These are phyloP conservation scores for Cenococcum geophilum DNA, from an alignment of 495 filamentous ascomycete species.

Conservation along the genomic window DNA sequence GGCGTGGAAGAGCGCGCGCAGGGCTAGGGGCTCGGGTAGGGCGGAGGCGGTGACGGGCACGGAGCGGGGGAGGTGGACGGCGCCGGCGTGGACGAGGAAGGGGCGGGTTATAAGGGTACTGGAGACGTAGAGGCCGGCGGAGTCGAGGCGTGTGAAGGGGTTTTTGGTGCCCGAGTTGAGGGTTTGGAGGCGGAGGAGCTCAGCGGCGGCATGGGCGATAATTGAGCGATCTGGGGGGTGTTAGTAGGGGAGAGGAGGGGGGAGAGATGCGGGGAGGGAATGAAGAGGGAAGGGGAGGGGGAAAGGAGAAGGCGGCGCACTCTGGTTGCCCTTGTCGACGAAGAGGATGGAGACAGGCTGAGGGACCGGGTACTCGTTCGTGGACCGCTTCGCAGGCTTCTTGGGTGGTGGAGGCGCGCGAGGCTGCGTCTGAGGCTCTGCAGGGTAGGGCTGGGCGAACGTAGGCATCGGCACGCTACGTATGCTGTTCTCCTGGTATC, in stretches of 20 bases:
- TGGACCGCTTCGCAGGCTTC: background rate
- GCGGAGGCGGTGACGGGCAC: background rate
- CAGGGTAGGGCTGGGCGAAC: background rate
- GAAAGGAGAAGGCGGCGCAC: background rate
- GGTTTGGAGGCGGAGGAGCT: background rate
- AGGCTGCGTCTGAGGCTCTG: background rate
- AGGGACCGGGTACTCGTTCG: background rate
- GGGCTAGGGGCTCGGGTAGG: background rate
- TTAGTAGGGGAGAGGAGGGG: background rate
- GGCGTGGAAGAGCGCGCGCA: background rate
- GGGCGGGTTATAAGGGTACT: background rate
- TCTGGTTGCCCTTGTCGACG: background rate
- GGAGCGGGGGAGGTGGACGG: background rate
- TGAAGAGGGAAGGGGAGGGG: background rate
- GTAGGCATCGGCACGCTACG: background rate
- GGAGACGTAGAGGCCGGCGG: background rate
- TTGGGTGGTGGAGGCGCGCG: background rate
- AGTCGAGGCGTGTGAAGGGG: background rate
- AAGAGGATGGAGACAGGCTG: background rate
- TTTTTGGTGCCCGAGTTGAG: background rate
- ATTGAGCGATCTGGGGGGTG: background rate
- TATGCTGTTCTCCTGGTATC: too few relatives aligned
- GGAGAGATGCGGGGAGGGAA: background rate
- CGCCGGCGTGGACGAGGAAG: background rate
- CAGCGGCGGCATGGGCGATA: background rate